These are phyloP conservation scores for Xylaria sp. DNA, from an alignment of 2,329 filamentous ascomycete species.

Conservation along the genomic window DNA sequence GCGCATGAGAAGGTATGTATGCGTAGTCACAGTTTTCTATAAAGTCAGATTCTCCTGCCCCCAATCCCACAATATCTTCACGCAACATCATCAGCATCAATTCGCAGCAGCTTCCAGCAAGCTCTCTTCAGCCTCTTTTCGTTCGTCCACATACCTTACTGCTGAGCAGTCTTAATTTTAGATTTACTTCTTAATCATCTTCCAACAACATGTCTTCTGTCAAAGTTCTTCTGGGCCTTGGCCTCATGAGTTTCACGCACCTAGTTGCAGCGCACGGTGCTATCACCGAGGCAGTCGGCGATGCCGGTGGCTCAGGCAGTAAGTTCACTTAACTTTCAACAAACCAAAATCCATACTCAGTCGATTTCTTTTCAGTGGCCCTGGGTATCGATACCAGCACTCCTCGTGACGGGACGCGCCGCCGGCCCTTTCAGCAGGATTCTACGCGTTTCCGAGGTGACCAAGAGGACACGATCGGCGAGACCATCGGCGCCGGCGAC, in stretches of 20 bases:
- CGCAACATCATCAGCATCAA: constrained; percentile 9
- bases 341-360: background rate
- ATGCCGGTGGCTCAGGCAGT: constrained; percentile 62
- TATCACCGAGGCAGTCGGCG: constrained; percentile 63
- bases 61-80: background rate
- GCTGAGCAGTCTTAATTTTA: constrained; percentile 33
- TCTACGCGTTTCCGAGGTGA: constrained; percentile 65
- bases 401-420: constrained; percentile 65
- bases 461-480: constrained; percentile 58
- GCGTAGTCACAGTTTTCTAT: constrained; percentile 9
- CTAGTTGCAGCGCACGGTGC: constrained; percentile 66
- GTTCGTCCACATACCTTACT: constrained; percentile 16
- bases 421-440: constrained; percentile 68
- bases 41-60: constrained; percentile 8
- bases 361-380: constrained; percentile 40
- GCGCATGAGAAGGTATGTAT: background rate
- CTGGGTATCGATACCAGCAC: constrained; percentile 59
- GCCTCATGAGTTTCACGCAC: constrained; percentile 58
- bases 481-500: constrained; percentile 62
- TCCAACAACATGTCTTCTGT: constrained; percentile 37
- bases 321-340: constrained; percentile 6
- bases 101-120: constrained; percentile 15
- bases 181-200: background rate
- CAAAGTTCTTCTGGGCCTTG: constrained; percentile 45
- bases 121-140: background rate